Percentiles rank a stretch among this genome's conserved stretches.
These are phyloP conservation scores for Suhomyces sp. DNA, from an alignment of 805 yeast species.

Conservation along the genomic window DNA sequence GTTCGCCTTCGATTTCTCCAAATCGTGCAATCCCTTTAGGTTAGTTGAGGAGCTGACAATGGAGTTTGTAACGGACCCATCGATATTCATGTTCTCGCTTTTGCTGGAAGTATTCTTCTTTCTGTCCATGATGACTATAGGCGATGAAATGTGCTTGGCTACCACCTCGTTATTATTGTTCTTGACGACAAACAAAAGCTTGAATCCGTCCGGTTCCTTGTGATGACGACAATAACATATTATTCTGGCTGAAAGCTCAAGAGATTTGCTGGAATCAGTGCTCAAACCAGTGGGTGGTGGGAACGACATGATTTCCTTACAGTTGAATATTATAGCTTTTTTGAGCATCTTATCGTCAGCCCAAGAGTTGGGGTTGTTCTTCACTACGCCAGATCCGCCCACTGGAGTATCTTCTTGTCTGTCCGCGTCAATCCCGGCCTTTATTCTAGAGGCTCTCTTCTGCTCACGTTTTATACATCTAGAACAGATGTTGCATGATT, in stretches of 20 bases:
- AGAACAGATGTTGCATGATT: conserved; percentile 71
- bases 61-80: conserved; percentile 16
- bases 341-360: conserved; percentile 74
- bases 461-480: conserved; percentile 91
- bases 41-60: conserved; percentile 21
- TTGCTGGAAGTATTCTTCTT: conserved; percentile 55
- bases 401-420: conserved; percentile 11
- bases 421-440: conserved; percentile 47
- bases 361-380: conserved; percentile 62
- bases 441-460: conserved; percentile 90
- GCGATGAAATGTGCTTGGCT: conserved; percentile 67
- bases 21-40: conserved; percentile 12
- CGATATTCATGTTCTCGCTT: conserved; percentile 3
- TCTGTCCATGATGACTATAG: conserved; percentile 91
- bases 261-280: conserved; percentile 30
- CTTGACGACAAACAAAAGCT: conserved; percentile 62
- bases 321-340: conserved; percentile 86
- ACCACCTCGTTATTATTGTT: conserved; percentile 60
- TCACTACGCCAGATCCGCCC: conserved; percentile 24
- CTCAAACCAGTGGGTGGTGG: conserved; percentile 54
- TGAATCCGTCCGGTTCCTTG: conserved; percentile 81
- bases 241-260: conserved; percentile 65
- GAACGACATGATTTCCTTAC: conserved; percentile 79
- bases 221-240: conserved; percentile 97
- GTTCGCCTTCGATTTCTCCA: conserved; percentile 2